phyloP scores from a whole-genome alignment of 2,329 filamentous ascomycete genomes.

The Cytospora chrysosperma region DNA sequence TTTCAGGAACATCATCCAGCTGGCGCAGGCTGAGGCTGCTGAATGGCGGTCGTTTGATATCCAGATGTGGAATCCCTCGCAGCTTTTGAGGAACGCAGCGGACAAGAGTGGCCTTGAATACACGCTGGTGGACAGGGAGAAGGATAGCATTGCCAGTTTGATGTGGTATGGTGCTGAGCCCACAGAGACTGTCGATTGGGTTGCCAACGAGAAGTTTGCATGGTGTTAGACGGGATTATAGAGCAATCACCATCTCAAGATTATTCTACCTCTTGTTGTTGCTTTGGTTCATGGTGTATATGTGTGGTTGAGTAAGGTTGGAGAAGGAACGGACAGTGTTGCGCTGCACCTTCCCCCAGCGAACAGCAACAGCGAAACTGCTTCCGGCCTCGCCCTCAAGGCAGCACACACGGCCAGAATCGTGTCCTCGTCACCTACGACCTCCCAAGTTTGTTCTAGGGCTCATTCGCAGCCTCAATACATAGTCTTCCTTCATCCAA shows the following conservation, averaged over 20 bases:
- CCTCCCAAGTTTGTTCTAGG: background rate
- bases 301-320: too few species aligned
- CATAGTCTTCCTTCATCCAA: background rate
- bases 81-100: slow-evolving; percentile 49
- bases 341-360: slow-evolving; percentile 2
- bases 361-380: background rate
- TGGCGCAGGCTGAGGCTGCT: slow-evolving; percentile 68
- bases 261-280: too few species aligned
- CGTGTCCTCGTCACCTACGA: background rate
- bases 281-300: background rate
- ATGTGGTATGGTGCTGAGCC: slow-evolving; percentile 65
- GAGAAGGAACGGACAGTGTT: background rate
- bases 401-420: background rate
- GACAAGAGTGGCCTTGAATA: slow-evolving; percentile 48
- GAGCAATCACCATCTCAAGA: background rate
- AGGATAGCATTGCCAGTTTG: slow-evolving; percentile 68
- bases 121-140: slow-evolving; percentile 55
- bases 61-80: slow-evolving; percentile 80
- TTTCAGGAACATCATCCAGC: slow-evolving; percentile 61
- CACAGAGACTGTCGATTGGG: slow-evolving; percentile 62
- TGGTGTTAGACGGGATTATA: slow-evolving; percentile 58
- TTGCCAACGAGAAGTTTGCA: slow-evolving; percentile 73
- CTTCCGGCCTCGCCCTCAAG: background rate
- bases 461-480: background rate
- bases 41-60: slow-evolving; percentile 70